A percentile compares a stretch with the other conserved stretches of the same genome.
Evolutionary conservation across 31 red algal genomes (phyloP).

Genomic region (Odonthalia washingtoniensis): DNA sequence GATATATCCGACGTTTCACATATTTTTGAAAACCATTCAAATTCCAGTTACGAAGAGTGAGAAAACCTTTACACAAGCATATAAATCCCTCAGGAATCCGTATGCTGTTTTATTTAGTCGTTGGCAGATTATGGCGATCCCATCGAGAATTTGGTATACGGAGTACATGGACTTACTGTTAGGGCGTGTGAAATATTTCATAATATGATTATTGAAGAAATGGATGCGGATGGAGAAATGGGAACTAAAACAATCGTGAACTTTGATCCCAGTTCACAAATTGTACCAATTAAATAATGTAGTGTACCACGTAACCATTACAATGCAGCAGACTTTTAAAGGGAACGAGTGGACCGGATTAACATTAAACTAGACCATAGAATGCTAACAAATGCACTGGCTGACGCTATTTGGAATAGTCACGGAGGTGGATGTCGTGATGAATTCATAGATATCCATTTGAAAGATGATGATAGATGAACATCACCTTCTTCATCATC

Average conservation of each 20-base stretch:
- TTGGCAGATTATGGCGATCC: constrained; percentile 30
- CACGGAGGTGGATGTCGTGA: neutral
- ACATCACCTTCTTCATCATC: neutral
- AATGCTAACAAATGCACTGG: constrained; percentile 13
- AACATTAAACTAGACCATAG: neutral
- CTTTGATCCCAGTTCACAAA: constrained; percentile 30
- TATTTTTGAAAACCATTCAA: constrained; percentile 4
- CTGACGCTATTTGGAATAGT: neutral
- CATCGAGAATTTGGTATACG: constrained; percentile 40
- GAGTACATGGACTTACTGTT: constrained; percentile 47
- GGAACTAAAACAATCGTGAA: constrained; percentile 27
- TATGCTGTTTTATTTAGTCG: constrained; percentile 52
- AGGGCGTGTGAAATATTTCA: constrained; percentile 43
- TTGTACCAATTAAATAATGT: neutral
- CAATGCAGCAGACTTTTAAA: neutral
- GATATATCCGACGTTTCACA: constrained; percentile 26
- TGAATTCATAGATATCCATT: neutral
- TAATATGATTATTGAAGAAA: constrained; percentile 48
- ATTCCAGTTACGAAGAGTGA: constrained; percentile 17
- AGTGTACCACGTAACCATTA: neutral
- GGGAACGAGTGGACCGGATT: neutral
- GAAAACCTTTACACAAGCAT: constrained; percentile 2
- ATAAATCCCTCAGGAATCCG: constrained; percentile 23
- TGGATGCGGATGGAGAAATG: constrained; percentile 31
- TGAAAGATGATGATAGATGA: neutral